Percentiles rank a stretch among this genome's conserved stretches.
These are phyloP conservation scores for Hirsutella minnesotensis DNA, from an alignment of 2,329 filamentous ascomycete species.

Conservation along the genomic window DNA sequence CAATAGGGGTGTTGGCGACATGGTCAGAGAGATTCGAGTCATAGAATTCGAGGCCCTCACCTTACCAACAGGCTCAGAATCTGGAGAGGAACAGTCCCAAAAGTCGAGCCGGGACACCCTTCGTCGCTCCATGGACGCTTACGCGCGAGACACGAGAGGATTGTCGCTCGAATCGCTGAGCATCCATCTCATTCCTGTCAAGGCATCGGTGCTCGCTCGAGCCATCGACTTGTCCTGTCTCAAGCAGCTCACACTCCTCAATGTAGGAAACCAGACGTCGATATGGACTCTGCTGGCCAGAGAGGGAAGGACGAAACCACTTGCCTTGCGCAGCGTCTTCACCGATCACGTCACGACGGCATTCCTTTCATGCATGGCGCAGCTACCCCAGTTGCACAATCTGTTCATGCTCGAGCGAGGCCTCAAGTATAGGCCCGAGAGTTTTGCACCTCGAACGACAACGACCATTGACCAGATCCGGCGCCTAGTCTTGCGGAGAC, in stretches of 20 bases:
- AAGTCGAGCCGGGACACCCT: slow-evolving; percentile 6
- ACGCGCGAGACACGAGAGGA: slow-evolving; percentile 46
- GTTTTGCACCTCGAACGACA: slow-evolving; percentile 36
- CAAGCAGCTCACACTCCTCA: slow-evolving; percentile 47
- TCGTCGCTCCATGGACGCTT: slow-evolving; percentile 30
- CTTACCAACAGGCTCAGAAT: slow-evolving; percentile 14
- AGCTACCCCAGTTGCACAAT: slow-evolving; percentile 42
- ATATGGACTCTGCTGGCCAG: slow-evolving; percentile 47
- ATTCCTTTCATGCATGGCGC: slow-evolving; percentile 41
- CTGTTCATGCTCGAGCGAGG: slow-evolving; percentile 47
- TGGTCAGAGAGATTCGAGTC: slow-evolving; percentile 5
- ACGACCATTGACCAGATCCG: slow-evolving; percentile 47
- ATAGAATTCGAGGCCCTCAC: slow-evolving; percentile 6
- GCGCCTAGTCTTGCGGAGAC: slow-evolving; percentile 43
- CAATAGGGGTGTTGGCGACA: slow-evolving; percentile 4
- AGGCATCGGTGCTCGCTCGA: slow-evolving; percentile 41
- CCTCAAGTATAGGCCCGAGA: slow-evolving; percentile 37
- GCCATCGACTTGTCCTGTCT: slow-evolving; percentile 46
- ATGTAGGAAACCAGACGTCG: slow-evolving; percentile 47
- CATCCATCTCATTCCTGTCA: slow-evolving; percentile 48
- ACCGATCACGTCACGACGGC: slow-evolving; percentile 48
- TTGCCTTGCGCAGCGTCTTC: slow-evolving; percentile 45
- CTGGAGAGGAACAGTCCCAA: slow-evolving; percentile 11
- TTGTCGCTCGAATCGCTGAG: slow-evolving; percentile 41
- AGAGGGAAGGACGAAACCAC: slow-evolving; percentile 36